A percentile compares a stretch with the other conserved stretches of the same genome.
These are phyloP conservation scores for Houttuynia cordata DNA, from an alignment of 164 flowering plant genomes.

Conservation along the genomic window DNA sequence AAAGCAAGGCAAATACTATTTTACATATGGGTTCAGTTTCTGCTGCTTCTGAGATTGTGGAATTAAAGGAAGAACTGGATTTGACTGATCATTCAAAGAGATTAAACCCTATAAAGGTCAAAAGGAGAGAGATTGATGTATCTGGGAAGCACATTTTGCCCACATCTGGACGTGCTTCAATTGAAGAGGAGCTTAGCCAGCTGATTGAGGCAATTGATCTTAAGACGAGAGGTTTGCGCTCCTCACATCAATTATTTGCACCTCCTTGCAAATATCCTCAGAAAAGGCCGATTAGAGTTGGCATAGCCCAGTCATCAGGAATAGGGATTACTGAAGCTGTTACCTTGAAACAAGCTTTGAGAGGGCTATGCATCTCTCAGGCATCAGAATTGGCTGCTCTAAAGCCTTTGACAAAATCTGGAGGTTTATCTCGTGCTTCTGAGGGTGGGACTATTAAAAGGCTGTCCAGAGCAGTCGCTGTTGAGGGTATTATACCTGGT, in stretches of 20 bases:
- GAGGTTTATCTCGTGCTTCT: conserved; percentile 27
- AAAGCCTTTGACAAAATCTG: conserved; percentile 48
- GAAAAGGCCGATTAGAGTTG: conserved; percentile 59
- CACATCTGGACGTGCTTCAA: conserved; percentile 23
- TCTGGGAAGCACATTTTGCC: conserved; percentile 11
- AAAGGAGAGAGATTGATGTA: conserved; percentile 12
- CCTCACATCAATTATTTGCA: conserved; percentile 16
- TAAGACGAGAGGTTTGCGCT: conserved; percentile 19
- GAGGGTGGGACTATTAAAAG: conserved; percentile 55
- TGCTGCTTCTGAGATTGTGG: conserved; percentile 55
- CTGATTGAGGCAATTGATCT: conserved; percentile 47
- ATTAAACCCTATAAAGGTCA: conserved; percentile 7
- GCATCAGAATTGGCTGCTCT: conserved; percentile 92
- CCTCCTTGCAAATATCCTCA: conserved; percentile 33
- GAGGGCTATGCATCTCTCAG: conserved; percentile 85
- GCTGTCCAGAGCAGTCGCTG: conserved; percentile 46
- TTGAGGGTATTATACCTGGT: conserved; percentile 37
- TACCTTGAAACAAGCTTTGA: conserved; percentile 76
- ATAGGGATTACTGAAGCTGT: conserved; percentile 67
- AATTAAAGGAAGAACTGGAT: conserved; percentile 32
- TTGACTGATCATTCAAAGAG: conserved; percentile 12
- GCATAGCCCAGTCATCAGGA: conserved; percentile 39
- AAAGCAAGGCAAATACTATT: neutral
- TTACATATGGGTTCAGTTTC: conserved; percentile 22
- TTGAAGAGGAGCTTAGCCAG: conserved; percentile 55